A percentile compares a stretch with the other conserved stretches of the same genome.
phyloP scores from a whole-genome alignment of 148 eudicot species.

The Rhododendron mucronatum region DNA sequence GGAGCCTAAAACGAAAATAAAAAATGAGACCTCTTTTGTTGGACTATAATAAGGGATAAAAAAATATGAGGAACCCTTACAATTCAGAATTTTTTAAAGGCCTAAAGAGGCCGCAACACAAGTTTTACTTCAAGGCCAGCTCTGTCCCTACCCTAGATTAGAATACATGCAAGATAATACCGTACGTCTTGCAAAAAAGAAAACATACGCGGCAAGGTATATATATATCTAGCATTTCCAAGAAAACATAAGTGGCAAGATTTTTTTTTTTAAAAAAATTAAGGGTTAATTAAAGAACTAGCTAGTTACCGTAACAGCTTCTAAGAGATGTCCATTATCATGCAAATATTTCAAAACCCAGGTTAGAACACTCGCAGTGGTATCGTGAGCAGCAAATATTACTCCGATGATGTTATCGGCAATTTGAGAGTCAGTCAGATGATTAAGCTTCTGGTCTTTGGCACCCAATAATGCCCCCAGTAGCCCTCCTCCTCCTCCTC shows the following conservation, averaged over 20 bases:
- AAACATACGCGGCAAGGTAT: no score
- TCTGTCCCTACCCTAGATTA: no score
- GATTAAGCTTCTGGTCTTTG: conserved; percentile 12
- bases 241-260: background rate
- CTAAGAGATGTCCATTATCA: conserved; percentile 43
- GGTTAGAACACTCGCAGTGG: conserved; percentile 81
- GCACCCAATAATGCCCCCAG: conserved; percentile 43
- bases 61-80: fast-evolving
- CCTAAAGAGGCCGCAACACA: no score
- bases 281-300: background rate
- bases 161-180: no score
- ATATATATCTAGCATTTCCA: background rate
- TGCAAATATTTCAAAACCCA: conserved; percentile 83
- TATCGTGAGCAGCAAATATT: conserved; percentile 85
- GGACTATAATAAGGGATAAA: no score
- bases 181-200: no score
- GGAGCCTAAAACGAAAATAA: no score
- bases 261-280: background rate
- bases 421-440: conserved; percentile 50
- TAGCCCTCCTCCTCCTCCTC: conserved; percentile 47
- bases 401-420: conserved; percentile 82
- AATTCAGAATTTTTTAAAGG: no score
- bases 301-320: conserved; percentile 52
- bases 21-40: no score
- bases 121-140: fast-evolving